phyloP scores from a whole-genome alignment of 1,139 yeast species.

The Candida buenavistaensis region DNA sequence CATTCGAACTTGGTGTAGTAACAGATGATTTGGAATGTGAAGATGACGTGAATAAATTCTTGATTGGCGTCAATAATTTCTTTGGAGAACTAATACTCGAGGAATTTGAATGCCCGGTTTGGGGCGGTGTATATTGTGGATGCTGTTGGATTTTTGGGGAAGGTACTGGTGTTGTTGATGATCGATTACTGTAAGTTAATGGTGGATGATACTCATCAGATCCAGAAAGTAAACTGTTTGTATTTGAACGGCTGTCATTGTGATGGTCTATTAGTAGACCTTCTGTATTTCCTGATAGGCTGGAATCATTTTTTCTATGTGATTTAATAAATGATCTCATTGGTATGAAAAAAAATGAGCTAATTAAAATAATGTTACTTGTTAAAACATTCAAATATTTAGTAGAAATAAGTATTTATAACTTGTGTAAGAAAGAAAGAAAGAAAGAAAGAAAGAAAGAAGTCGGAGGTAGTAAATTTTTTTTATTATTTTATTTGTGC shows the following conservation, averaged over 20 bases:
- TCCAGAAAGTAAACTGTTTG: conserved; percentile 2
- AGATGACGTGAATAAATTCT: conserved; percentile 35
- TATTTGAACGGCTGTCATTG: conserved; percentile 3
- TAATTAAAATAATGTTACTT: no score
- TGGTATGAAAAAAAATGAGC: no score
- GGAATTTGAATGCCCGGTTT: conserved; percentile 9
- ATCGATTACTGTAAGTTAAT: conserved; percentile 1
- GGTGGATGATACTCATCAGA: conserved; percentile 8
- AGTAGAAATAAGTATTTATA: no score
- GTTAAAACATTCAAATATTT: no score
- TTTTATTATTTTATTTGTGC: no score
- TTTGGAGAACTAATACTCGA: conserved; percentile 38
- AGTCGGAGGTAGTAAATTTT: no score
- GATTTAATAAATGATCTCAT: conserved; percentile 53
- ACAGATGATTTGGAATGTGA: conserved; percentile 15
- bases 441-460: no score
- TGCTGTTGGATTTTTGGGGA: conserved; percentile 24
- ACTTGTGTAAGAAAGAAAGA: no score
- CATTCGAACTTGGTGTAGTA: conserved; percentile 15
- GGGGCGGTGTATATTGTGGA: conserved; percentile 29
- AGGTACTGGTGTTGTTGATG: conserved; percentile 18
- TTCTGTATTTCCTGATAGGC: conserved; percentile 13
- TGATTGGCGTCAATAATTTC: conserved; percentile 43
- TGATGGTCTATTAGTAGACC: conserved; percentile 6
- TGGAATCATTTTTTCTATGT: conserved; percentile 34